Percentiles rank a stretch among this genome's conserved stretches.
Conservation (phyloP, 352 stramenopile genomes). For the Salisapilia sapeloensis region DNA sequence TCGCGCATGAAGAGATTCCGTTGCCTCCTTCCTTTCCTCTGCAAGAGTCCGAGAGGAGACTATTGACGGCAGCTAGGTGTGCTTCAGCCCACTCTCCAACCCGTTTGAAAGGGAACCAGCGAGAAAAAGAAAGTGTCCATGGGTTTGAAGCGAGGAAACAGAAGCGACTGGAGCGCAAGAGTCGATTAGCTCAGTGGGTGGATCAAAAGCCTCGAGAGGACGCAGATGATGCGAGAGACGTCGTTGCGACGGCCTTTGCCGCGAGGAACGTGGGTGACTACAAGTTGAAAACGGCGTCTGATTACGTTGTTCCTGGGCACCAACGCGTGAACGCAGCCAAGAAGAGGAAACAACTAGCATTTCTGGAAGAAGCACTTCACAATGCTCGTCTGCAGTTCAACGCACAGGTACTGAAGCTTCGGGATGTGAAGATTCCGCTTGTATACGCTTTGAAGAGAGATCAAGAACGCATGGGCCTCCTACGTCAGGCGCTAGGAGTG, state of each 20-base stretch:
- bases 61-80: no score
- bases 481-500: constrained; percentile 21
- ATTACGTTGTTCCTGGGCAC: constrained; percentile 82
- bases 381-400: constrained; percentile 79
- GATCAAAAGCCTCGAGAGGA: constrained; percentile 71
- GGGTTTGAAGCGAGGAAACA: constrained; percentile 73
- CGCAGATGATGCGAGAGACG: constrained; percentile 79
- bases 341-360: constrained; percentile 76
- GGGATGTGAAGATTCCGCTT: constrained; percentile 77
- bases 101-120: constrained; percentile 20
- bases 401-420: constrained; percentile 75
- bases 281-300: constrained; percentile 75
- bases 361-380: constrained; percentile 74
- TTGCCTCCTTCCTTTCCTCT: constrained; percentile 32
- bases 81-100: no score
- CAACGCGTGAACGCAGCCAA: constrained; percentile 82
- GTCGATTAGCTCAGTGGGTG: constrained; percentile 35
- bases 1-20: constrained; percentile 19
- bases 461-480: constrained; percentile 22
- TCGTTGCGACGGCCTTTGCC: constrained; percentile 82
- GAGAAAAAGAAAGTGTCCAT: constrained; percentile 17
- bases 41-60: constrained; percentile 41
- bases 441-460: constrained; percentile 49
- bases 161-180: constrained; percentile 52
- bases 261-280: constrained; percentile 85